These are phyloP conservation scores for Eucalyptus erythrocorys DNA, from an alignment of 345 rosid species.

Conservation along the genomic window DNA sequence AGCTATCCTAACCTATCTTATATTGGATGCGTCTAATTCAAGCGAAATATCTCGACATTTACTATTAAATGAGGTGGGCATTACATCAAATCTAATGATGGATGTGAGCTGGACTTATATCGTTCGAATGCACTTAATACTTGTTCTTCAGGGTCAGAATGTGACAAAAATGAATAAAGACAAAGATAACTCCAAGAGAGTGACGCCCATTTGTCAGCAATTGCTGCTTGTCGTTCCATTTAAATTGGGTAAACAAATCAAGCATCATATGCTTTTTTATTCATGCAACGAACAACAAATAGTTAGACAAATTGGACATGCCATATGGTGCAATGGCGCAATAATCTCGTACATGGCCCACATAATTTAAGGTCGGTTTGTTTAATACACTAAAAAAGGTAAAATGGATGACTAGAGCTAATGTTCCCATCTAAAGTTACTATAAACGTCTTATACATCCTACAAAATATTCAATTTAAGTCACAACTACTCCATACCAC, in stretches of 20 bases:
- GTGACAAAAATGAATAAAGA: neutral
- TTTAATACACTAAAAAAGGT: neutral
- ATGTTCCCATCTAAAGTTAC: neutral
- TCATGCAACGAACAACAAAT: neutral
- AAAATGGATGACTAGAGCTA: neutral
- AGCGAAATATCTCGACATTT: too few species aligned
- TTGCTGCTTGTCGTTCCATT: neutral
- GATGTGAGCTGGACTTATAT: neutral
- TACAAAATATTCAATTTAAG: neutral
- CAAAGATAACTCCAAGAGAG: neutral
- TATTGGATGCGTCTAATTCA: too few species aligned
- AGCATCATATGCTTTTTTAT: neutral
- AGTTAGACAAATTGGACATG: neutral
- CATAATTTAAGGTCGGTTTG: neutral
- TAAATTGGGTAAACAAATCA: neutral
- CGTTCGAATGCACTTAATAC: neutral
- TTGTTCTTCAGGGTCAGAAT: neutral
- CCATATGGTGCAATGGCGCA: neutral
- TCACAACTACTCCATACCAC: neutral
- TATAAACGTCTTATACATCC: neutral
- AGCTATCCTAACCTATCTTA: too few species aligned
- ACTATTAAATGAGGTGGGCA: neutral
- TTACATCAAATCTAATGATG: neutral
- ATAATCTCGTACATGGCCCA: neutral
- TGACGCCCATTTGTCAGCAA: neutral